Conservation (phyloP, 2,329 filamentous ascomycete species). For the Fusarium sp. region DNA sequence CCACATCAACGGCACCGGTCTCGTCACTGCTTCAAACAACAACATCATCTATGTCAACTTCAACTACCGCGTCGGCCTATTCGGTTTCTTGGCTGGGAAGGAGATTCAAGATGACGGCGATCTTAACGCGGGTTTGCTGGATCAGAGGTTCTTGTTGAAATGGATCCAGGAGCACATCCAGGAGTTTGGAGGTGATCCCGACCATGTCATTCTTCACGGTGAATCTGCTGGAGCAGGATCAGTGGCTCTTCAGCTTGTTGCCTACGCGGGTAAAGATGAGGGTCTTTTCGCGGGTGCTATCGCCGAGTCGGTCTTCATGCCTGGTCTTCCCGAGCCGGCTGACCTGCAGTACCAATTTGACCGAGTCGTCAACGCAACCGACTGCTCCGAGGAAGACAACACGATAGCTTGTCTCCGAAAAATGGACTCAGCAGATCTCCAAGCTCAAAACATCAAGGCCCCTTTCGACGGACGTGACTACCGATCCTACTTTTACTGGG, state of each 20-base stretch:
- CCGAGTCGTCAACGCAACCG: conserved; percentile 50
- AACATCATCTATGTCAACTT: conserved; percentile 69
- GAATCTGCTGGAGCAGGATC: conserved; percentile 71
- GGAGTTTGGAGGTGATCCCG: conserved; percentile 68
- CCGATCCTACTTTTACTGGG: conserved; percentile 61
- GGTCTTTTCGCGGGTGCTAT: conserved; percentile 60
- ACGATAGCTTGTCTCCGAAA: conserved; percentile 58
- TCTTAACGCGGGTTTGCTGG: conserved; percentile 72
- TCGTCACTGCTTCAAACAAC: conserved; percentile 58
- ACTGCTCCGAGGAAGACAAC: conserved; percentile 50
- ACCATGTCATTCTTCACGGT: conserved; percentile 70
- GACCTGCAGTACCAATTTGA: conserved; percentile 63
- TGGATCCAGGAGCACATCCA: conserved; percentile 72
- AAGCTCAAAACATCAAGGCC: conserved; percentile 55
- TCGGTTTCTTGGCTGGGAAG: conserved; percentile 71
- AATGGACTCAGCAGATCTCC: conserved; percentile 51
- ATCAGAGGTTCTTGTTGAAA: conserved; percentile 69
- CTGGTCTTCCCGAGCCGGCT: conserved; percentile 57
- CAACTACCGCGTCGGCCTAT: conserved; percentile 72
- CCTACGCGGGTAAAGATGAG: conserved; percentile 59
- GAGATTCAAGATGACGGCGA: conserved; percentile 65
- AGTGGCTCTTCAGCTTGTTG: conserved; percentile 64
- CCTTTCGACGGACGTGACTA: conserved; percentile 54
- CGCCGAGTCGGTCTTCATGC: conserved; percentile 62
- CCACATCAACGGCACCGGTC: conserved; percentile 62